Conservation (phyloP, 2,329 filamentous ascomycete genomes). For the Pyrenophora tritici-repentis region DNA sequence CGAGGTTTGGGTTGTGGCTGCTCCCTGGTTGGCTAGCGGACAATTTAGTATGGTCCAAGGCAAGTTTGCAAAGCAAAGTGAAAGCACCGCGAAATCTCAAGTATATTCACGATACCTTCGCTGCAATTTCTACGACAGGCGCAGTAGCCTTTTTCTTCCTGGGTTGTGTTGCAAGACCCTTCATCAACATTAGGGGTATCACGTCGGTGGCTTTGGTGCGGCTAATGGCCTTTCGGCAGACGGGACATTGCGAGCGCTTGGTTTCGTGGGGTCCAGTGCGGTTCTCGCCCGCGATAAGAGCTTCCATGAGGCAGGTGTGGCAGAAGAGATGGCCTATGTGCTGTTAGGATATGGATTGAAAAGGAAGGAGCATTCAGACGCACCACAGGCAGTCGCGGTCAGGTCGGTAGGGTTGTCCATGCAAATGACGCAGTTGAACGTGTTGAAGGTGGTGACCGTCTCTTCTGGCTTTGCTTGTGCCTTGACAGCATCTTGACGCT, state of each 20-base stretch:
- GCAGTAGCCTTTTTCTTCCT: conserved; percentile 32
- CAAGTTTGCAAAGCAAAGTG: neutral
- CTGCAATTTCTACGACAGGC: conserved; percentile 4
- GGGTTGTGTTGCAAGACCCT: conserved; percentile 43
- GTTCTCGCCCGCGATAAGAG: conserved; percentile 62
- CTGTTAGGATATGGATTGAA: conserved; percentile 9
- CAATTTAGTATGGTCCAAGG: conserved; percentile 4
- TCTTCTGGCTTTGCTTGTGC: conserved; percentile 50
- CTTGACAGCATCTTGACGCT: conserved; percentile 58
- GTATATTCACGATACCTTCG: conserved; percentile 28
- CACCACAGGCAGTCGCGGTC: conserved; percentile 65
- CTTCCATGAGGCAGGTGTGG: conserved; percentile 65
- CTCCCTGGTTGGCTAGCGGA: conserved; percentile 1
- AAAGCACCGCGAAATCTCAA: conserved; percentile 18
- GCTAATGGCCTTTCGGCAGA: conserved; percentile 53
- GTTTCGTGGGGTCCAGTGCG: conserved; percentile 51
- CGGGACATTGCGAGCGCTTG: conserved; percentile 53
- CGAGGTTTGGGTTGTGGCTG: neutral
- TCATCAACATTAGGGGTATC: conserved; percentile 50
- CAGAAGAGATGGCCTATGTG: conserved; percentile 65
- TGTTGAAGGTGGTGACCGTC: conserved; percentile 50
- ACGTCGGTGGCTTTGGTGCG: conserved; percentile 49
- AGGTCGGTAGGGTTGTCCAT: conserved; percentile 65
- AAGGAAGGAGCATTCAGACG: conserved; percentile 24
- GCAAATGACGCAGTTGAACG: conserved; percentile 65